Evolutionary conservation across 176 grass and related monocot genomes (phyloP).

Genomic region (Eleusine coracana): DNA sequence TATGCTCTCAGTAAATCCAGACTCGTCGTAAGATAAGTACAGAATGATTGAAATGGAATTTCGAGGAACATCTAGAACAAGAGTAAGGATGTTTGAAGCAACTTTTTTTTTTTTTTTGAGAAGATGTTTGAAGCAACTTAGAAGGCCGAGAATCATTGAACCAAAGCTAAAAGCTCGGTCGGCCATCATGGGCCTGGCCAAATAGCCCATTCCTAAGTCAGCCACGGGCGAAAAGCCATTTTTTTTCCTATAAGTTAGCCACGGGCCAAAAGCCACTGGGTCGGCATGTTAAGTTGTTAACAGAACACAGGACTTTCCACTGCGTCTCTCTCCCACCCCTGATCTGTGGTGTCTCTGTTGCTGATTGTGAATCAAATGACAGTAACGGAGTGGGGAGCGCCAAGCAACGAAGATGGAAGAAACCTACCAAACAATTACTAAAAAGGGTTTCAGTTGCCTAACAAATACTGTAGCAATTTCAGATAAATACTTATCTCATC

Average conservation of each 20-base stretch:
- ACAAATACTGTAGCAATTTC: no score
- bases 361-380: no score
- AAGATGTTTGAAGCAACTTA: neutral
- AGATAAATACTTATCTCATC: no score
- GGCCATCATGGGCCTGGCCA: neutral
- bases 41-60: neutral
- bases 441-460: no score
- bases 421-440: no score
- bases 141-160: neutral
- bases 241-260: neutral
- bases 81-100: neutral
- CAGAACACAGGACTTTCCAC: neutral
- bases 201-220: neutral
- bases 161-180: neutral
- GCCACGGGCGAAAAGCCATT: no score
- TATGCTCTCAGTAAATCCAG: neutral
- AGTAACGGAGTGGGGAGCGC: no score
- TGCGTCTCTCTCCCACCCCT: neutral
- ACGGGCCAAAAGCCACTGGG: neutral
- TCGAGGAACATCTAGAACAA: neutral
- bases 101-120: no score
- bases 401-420: no score
- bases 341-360: no score
- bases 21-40: neutral
- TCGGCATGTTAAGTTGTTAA: neutral